These are phyloP conservation scores for Clarireedia paspali DNA, from an alignment of 2,329 filamentous ascomycete species.

Conservation along the genomic window DNA sequence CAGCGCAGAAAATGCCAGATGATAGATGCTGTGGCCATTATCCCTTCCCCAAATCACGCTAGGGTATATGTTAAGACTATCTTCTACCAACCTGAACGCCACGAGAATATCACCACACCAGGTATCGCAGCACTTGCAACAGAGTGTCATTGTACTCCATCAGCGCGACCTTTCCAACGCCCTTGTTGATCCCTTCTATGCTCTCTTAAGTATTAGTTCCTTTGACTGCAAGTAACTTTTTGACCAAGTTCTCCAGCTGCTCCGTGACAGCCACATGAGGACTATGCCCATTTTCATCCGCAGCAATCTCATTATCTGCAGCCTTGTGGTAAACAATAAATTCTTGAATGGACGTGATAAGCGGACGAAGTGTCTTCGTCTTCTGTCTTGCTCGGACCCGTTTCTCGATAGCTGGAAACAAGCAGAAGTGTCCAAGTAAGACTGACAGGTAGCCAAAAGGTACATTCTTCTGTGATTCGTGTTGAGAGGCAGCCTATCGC, in stretches of 20 bases:
- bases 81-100: constrained; percentile 2
- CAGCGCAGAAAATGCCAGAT: neutral
- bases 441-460: constrained; percentile 81
- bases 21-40: neutral
- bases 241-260: constrained; percentile 21
- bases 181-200: neutral
- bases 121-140: constrained; percentile 2
- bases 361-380: constrained; percentile 37
- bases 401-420: constrained; percentile 40
- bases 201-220: neutral
- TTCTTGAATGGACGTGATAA: constrained; percentile 52
- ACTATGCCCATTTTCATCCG: constrained; percentile 37
- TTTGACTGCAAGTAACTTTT: constrained; percentile 13
- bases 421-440: constrained; percentile 71
- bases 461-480: constrained; percentile 73
- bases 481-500: constrained; percentile 56
- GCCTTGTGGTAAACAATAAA: constrained; percentile 53
- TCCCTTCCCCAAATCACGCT: constrained; percentile 1
- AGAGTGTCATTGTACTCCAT: neutral
- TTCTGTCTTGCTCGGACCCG: constrained; percentile 37
- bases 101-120: neutral
- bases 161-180: neutral
- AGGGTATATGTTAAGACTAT: constrained; percentile 7
- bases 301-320: constrained; percentile 41
- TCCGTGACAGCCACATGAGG: constrained; percentile 38